Base-by-base conservation (phyloP, 345 rosid species). In the Eucalyptus pauciflora region DNA sequence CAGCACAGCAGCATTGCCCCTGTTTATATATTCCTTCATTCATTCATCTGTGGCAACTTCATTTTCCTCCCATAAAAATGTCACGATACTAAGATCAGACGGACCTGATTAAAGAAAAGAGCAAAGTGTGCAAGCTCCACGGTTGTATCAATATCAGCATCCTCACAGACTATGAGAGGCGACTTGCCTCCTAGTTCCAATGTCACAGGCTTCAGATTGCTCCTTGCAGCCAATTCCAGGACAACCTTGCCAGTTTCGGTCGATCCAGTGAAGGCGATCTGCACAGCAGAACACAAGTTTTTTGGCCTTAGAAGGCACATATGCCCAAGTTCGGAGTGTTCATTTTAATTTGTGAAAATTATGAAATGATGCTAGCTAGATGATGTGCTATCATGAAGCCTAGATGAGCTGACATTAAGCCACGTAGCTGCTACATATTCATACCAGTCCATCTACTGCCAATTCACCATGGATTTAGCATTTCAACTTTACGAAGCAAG, bases 1-100 rank as follows among this genome's bases (percentile, higher is more conserved):
- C 99, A 27, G 99, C 98, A 16, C 97, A 95, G 92, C 99, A 98
- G 90, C 99, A 97, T 93, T 98, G 99, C 17, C 99, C 99, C 99
- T 98, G 90, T 56, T 49, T 50, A 46, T 1, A 41, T 4, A 29
- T 86, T 48, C 51, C 51, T 31, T 86, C 45, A 43, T 51, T 86
- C 76, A 86, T 87, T 45, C 87, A 86, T 52, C 87, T 24, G 33
- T 50, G 48, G 48, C 15, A 41, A 76, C 48, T 76, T 76, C 27
- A 41, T 76, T 76, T 76, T 0, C 2, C 20, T 76, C 83, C 83
- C 83, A 76, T 37, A 43, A 37, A 76, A 76, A 0, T 20, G 48
- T 76, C 83, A 76, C 83, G 0, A 41, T 76, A 11, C 83, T 33
- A 22, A 50, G 41, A 3, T 56, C 52, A 18, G 86, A 4, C 2